Evolutionary conservation across 2,329 filamentous ascomycete species (phyloP), one percentile per base, ranked within the genome.

Genomic region (Xylaria sp.): DNA sequence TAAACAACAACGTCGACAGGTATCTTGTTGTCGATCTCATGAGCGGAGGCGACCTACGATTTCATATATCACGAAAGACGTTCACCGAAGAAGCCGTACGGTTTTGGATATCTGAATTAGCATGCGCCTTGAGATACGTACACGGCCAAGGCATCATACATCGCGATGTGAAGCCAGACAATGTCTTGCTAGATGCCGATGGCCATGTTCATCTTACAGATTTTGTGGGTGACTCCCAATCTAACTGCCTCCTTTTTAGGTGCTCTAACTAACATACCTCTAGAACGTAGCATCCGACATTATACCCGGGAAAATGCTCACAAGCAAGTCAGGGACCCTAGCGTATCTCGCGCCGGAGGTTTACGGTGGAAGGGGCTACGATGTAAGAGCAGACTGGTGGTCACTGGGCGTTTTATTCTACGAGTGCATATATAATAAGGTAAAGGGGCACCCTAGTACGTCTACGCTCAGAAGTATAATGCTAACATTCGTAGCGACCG

Each of bases 351-450:
- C 94, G 1, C 95, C 95, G 4, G 95, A 99, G 76, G 95, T 98
- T 2, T 99, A 98, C 73, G 86, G 89, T 68, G 94, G 94, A 51
- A 89, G 88, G 65, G 95, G 95, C 40, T 99, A 99, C 74, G 89
- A 91, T 63, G 88, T 89, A 49, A 92, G 95, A 70, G 94, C 95
- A 43, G 95, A 99, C 76, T 99, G 95, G 95, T 99, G 95, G 95
- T 98, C 95, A 5, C 79, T 99, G 21, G 95, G 95, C 51, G 95
- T 99, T 47, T 85, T 96, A n/a, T 98, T 98, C 77, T 99, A 97
- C 77, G 95, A 99, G 78, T 98, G 95, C 84, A 97, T 99, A 68
- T 99, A 98, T 81, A 97, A 96, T 80, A 98, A 96, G 89, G 92
- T 93, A 78, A 55, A 83, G 74, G 55, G 46, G 25, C 21, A 38